These are phyloP conservation scores for Globisporangium acanthophoron DNA, from an alignment of 352 stramenopile species.

Conservation along the genomic window DNA sequence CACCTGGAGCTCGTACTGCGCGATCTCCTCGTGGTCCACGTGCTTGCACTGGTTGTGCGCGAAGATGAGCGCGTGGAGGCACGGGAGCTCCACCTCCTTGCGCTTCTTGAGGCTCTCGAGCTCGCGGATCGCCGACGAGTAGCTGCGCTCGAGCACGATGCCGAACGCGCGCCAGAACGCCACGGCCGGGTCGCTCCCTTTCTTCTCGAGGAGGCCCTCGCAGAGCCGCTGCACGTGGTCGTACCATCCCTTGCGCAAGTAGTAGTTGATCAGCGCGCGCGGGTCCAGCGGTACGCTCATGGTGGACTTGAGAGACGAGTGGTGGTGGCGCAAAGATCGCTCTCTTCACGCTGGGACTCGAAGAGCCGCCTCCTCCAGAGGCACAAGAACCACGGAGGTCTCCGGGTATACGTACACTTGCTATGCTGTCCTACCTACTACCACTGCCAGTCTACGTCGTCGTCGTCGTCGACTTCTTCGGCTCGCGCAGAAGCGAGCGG, in stretches of 20 bases:
- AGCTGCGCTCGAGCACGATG: constrained; percentile 71
- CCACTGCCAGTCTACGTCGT: constrained; percentile 31
- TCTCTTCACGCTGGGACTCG: background rate
- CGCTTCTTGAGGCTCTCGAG: constrained; percentile 79
- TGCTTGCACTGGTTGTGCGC: constrained; percentile 74
- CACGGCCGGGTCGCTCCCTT: constrained; percentile 70
- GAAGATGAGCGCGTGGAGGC: constrained; percentile 73
- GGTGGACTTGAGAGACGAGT: background rate
- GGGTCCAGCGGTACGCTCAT: constrained; percentile 34
- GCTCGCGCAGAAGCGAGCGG: constrained; percentile 14
- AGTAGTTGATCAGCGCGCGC: constrained; percentile 83
- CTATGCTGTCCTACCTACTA: constrained; percentile 1
- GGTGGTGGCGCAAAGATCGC: background rate
- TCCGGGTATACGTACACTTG: too few relatives aligned
- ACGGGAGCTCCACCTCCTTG: constrained; percentile 74
- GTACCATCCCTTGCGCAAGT: constrained; percentile 85
- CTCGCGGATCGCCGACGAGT: constrained; percentile 78
- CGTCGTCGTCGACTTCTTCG: constrained; percentile 38
- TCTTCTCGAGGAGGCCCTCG: constrained; percentile 74
- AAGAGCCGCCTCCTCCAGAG: background rate
- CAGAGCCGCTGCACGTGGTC: constrained; percentile 81
- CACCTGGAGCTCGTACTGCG: constrained; percentile 72
- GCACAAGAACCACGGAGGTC: too few relatives aligned
- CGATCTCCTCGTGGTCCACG: constrained; percentile 73
- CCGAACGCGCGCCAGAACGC: constrained; percentile 86